phyloP scores from a whole-genome alignment of 306 rosid genomes.

The Castanea mollissima region DNA sequence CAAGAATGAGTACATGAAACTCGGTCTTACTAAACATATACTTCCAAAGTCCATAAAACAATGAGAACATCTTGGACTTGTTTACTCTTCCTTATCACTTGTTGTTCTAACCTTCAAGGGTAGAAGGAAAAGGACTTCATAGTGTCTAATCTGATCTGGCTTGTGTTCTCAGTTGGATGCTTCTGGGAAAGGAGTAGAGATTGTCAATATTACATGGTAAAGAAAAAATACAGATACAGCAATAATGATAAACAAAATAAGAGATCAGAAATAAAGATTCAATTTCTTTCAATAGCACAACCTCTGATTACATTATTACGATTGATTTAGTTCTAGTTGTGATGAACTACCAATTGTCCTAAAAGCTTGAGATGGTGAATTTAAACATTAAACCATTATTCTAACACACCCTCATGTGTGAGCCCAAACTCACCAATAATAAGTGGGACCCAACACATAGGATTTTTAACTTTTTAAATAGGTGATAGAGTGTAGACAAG shows the following conservation, averaged over 20 bases:
- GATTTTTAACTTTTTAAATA: too few relatives aligned
- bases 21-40: constrained; percentile 82
- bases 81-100: constrained; percentile 16
- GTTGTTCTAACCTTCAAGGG: constrained; percentile 39
- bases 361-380: too few relatives aligned
- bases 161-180: constrained; percentile 15
- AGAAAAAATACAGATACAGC: not conserved
- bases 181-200: constrained; percentile 21
- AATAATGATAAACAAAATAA: not conserved
- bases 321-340: not conserved
- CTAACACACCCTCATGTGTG: too few relatives aligned
- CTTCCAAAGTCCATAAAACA: constrained; percentile 96
- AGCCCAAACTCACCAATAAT: too few relatives aligned
- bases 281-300: not conserved
- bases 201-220: constrained; percentile 16
- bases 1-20: constrained; percentile 95
- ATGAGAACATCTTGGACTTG: constrained; percentile 70
- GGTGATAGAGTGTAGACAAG: too few relatives aligned
- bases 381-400: too few relatives aligned
- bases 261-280: not conserved
- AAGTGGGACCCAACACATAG: too few relatives aligned
- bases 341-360: too few relatives aligned
- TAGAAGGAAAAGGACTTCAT: constrained; percentile 37
- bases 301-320: not conserved
- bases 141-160: constrained; percentile 29